Evolutionary conservation across 1,139 yeast genomes (phyloP).

Genomic region (Maudiozyma humilis): DNA sequence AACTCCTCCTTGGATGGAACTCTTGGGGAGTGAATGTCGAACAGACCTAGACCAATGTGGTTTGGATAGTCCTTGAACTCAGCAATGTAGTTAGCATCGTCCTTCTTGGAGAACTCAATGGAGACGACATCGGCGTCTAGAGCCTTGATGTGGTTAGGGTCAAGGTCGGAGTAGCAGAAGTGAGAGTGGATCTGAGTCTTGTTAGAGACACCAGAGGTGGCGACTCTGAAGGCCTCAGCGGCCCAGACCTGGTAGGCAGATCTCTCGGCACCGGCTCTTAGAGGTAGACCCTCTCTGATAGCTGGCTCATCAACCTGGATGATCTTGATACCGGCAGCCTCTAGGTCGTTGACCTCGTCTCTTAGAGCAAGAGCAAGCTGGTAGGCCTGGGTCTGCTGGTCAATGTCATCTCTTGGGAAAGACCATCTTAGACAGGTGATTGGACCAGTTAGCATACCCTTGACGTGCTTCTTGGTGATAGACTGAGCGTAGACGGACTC

Average conservation of each 20-base stretch:
- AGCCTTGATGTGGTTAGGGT: slow-evolving; percentile 98
- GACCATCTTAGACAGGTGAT: slow-evolving; percentile 99
- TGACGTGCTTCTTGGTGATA: slow-evolving; percentile 88
- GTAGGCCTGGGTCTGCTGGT: slow-evolving; percentile 89
- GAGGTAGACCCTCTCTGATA: slow-evolving; percentile 98
- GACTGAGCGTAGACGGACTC: slow-evolving; percentile 99
- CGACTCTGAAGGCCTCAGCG: slow-evolving; percentile 98
- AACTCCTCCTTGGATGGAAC: slow-evolving; percentile 96
- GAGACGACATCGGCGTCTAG: slow-evolving; percentile 99
- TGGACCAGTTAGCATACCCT: slow-evolving; percentile 99
- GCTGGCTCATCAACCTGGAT: slow-evolving; percentile 99
- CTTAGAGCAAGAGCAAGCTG: slow-evolving; percentile 97
- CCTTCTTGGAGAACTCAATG: slow-evolving; percentile 98
- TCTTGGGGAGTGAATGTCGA: slow-evolving; percentile 99
- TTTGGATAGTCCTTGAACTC: slow-evolving; percentile 98
- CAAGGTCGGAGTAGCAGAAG: slow-evolving; percentile 99
- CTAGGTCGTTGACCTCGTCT: slow-evolving; percentile 97
- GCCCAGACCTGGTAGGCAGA: slow-evolving; percentile 97
- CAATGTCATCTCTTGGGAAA: slow-evolving; percentile 98
- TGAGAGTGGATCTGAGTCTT: slow-evolving; percentile 98
- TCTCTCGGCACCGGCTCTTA: slow-evolving; percentile 96
- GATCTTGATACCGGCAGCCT: slow-evolving; percentile 94
- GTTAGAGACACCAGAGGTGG: slow-evolving; percentile 95
- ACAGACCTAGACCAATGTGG: slow-evolving; percentile 98
- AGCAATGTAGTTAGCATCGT: slow-evolving; percentile 93